phyloP scores from a whole-genome alignment of 768 basidiomycete genomes.

The Ephemerocybe angulata region DNA sequence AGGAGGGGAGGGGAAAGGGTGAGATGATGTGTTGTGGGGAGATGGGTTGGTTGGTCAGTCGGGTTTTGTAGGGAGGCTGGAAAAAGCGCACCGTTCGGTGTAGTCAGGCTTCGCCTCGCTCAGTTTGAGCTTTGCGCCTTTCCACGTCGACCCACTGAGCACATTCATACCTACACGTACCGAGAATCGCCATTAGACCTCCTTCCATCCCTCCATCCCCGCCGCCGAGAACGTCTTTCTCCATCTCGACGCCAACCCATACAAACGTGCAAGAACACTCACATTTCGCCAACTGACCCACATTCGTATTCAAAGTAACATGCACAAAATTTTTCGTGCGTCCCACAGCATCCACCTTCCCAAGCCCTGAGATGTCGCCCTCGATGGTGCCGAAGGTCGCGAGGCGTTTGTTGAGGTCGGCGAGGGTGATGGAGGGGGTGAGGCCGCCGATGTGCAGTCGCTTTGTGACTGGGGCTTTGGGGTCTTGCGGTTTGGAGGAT shows the following conservation, averaged over 20 bases:
- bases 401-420: conserved; percentile 57
- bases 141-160: conserved; percentile 82
- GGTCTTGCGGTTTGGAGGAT: background rate
- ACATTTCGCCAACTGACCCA: conserved; percentile 64
- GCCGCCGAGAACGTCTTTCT: background rate
- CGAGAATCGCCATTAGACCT: background rate
- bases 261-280: conserved; percentile 19
- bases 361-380: conserved; percentile 69
- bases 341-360: conserved; percentile 58
- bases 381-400: conserved; percentile 66
- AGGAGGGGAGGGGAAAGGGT: background rate
- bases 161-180: conserved; percentile 57
- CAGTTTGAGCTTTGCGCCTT: conserved; percentile 78
- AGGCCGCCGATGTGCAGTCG: conserved; percentile 74
- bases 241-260: background rate
- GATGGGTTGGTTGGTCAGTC: no score
- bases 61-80: no score
- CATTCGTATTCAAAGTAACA: conserved; percentile 65
- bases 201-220: background rate
- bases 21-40: background rate
- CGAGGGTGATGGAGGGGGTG: conserved; percentile 56
- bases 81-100: conserved; percentile 50
- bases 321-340: conserved; percentile 69
- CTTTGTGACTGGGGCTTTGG: conserved; percentile 41
- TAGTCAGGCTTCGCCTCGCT: conserved; percentile 83